Evolutionary conservation across 2,329 filamentous ascomycete species (phyloP).

Genomic region (Colletotrichum sojae): DNA sequence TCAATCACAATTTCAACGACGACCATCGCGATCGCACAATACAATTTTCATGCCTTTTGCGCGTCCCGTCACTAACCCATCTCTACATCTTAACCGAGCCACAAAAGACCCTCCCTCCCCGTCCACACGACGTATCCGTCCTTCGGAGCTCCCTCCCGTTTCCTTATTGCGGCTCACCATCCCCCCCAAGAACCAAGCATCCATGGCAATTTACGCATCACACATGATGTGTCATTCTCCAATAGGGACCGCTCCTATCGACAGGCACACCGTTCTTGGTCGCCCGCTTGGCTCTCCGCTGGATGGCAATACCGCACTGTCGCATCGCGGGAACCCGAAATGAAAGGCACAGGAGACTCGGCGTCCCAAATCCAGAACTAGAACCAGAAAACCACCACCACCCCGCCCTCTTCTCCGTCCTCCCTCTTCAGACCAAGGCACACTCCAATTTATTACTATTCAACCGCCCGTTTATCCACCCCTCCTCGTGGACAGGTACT

Average conservation of each 20-base stretch:
- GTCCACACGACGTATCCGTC: constrained; percentile 11
- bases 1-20: background rate
- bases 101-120: constrained; percentile 10
- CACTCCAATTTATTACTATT: background rate
- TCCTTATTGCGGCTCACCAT: constrained; percentile 30
- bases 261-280: background rate
- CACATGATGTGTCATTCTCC: background rate
- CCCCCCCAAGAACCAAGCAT: background rate
- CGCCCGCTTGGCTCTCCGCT: constrained; percentile 26
- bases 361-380: too few relatives aligned
- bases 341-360: constrained; percentile 16
- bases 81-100: background rate
- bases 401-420: too few relatives aligned
- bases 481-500: background rate
- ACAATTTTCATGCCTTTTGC: background rate
- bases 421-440: background rate
- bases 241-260: constrained; percentile 15
- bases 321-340: constrained; percentile 32
- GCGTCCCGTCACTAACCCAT: background rate
- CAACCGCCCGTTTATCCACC: background rate
- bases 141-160: constrained; percentile 29
- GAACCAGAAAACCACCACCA: too few relatives aligned
- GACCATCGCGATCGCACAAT: too few relatives aligned
- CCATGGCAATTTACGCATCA: too few relatives aligned
- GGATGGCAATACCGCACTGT: constrained; percentile 24